Evolutionary conservation across 176 grass and related monocot species (phyloP).

Genomic region (Triticum monococcum): DNA sequence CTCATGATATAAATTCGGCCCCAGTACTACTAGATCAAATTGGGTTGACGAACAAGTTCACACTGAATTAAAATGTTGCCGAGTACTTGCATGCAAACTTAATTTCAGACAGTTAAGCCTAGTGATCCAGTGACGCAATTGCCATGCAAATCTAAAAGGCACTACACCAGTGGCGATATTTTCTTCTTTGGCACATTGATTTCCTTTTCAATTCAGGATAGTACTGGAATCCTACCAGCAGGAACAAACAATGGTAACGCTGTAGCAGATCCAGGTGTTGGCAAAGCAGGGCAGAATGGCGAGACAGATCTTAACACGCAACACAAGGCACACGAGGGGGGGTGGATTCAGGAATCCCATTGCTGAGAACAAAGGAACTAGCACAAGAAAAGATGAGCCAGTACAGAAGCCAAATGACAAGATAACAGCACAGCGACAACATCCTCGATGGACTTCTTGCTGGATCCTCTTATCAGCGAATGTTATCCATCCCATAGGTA

Average conservation of each 20-base stretch:
- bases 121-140: neutral
- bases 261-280: neutral
- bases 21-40: neutral
- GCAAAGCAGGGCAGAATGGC: slow-evolving; percentile 18
- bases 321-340: neutral
- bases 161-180: neutral
- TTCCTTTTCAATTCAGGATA: slow-evolving; percentile 34
- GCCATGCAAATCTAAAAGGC: neutral
- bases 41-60: neutral
- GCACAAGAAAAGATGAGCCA: slow-evolving; percentile 29
- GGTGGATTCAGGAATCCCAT: slow-evolving; percentile 12
- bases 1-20: neutral
- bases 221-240: neutral
- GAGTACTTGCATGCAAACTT: neutral
- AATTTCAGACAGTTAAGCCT: neutral
- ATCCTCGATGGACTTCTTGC: slow-evolving; percentile 20
- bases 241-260: slow-evolving; percentile 3
- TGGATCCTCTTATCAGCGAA: slow-evolving; percentile 47
- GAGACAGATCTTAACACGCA: slow-evolving; percentile 23
- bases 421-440: neutral
- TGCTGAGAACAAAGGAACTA: slow-evolving; percentile 21
- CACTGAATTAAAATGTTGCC: neutral
- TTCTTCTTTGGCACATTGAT: neutral
- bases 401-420: slow-evolving; percentile 12
- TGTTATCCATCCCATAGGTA: slow-evolving; percentile 76